Evolutionary conservation across 257 asterid genomes (phyloP), one percentile per base, ranked within the genome.

Genomic region (Solanum gracilifrons): DNA sequence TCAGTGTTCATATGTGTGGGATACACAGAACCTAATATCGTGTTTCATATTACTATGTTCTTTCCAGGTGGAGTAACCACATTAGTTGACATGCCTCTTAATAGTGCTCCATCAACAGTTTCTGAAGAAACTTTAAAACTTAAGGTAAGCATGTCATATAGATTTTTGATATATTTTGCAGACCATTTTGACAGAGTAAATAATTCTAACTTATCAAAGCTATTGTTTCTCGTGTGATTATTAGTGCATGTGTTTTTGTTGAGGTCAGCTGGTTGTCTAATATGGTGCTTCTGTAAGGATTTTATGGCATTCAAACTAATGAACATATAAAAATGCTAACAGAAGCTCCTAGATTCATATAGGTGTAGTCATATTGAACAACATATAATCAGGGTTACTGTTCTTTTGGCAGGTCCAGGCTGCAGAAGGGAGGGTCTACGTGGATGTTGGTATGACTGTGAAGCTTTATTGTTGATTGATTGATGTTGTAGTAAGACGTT

Each of bases 81-180:
- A 80, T 89, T 97, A 93, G 90, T 97, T 85, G 99, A 97, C 90
- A 97, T 97, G 99, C 99, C 99, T 86, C 94, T 97, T 87, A 97
- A 97, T 89, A 95, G 93, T 89, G 66, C 51, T 72, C 99, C 99
- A 25, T 95, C 99, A 32, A 97, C 99, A 85, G 94, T 94, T 90
- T 94, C 98, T 64, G 96, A 91, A 92, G 99, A 94, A 88, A 90
- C 98, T 76, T 95, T 97, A 62, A 91, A 91, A 86, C 98, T 96
- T 87, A 97, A 96, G 99, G 99, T 95, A 89, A 36, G 75, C 23
- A 71, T 29, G 37, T 33, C 46, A 64, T 31, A 58, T 86, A 41
- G 43, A 33, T 64, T 12, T 66, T 46, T 83, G 69, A 87, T 48
- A 29, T 37, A 32, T 55, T 86, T 80, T 31, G 25, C 25, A 15